These are phyloP conservation scores for Rhodamnia rubescens DNA, from an alignment of 345 rosid species.

Conservation along the genomic window DNA sequence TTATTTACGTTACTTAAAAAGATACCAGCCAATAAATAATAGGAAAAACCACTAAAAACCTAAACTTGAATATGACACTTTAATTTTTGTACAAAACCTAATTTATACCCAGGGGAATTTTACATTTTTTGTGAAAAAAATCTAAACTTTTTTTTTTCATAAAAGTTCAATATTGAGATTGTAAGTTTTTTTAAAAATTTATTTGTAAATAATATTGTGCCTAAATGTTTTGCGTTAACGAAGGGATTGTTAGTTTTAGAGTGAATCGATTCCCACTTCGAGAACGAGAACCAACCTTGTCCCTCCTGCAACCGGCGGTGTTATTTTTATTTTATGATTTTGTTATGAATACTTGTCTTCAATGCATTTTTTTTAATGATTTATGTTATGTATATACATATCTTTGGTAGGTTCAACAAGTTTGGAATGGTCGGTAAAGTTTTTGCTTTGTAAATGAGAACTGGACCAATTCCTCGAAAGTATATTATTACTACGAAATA, in stretches of 20 bases:
- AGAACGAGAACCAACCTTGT: neutral
- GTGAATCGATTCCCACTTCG: neutral
- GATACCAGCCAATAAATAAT: too few species aligned
- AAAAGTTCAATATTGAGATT: too few species aligned
- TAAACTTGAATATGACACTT: too few species aligned
- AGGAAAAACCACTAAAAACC: too few species aligned
- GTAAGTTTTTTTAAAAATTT: too few species aligned
- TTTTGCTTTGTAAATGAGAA: accelerated
- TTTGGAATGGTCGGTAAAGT: accelerated
- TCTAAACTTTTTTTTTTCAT: too few species aligned
- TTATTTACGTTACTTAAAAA: too few species aligned
- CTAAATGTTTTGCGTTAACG: accelerated
- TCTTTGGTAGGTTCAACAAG: accelerated
- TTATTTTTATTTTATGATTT: neutral
- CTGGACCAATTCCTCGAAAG: neutral
- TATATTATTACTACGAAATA: neutral
- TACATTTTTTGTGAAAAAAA: too few species aligned
- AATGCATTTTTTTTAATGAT: too few species aligned
- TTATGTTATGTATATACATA: neutral
- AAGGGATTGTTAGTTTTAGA: accelerated
- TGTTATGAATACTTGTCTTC: too few species aligned
- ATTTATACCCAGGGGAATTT: too few species aligned
- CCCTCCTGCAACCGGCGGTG: accelerated
- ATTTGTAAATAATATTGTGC: neutral
- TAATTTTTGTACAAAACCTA: too few species aligned